These are phyloP conservation scores for Blastomyces gilchristii DNA, from an alignment of 2,329 filamentous ascomycete species.

Conservation along the genomic window DNA sequence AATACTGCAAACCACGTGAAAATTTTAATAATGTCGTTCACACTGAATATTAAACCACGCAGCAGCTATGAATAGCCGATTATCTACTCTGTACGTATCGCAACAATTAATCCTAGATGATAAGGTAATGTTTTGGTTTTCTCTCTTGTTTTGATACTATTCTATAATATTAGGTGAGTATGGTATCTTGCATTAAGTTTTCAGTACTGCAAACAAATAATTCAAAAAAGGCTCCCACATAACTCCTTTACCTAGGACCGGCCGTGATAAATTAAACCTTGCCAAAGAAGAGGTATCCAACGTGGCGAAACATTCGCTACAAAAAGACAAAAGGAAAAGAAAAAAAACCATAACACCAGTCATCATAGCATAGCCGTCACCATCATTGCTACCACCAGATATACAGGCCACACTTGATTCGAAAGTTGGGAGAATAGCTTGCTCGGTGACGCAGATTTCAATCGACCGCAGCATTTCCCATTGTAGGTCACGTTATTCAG, in stretches of 20 bases:
- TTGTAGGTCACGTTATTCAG: slow-evolving; percentile 65
- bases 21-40: background rate
- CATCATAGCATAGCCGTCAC: background rate
- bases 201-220: background rate
- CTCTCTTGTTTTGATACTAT: background rate
- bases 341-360: background rate
- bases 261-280: background rate
- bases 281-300: background rate
- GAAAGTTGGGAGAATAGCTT: background rate
- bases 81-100: background rate
- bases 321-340: background rate
- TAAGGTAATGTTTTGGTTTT: background rate
- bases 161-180: background rate
- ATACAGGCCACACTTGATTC: background rate
- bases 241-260: background rate
- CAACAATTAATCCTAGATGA: background rate
- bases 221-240: background rate
- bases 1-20: slow-evolving; percentile 3
- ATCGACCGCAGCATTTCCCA: slow-evolving; percentile 30
- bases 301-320: background rate
- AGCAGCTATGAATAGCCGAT: background rate
- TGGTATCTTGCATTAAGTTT: background rate
- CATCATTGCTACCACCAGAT: background rate
- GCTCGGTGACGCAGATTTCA: background rate
- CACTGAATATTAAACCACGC: background rate